Percentiles rank a stretch among this genome's conserved stretches.
These are phyloP conservation scores for Yamadazyma ubonensis DNA, from an alignment of 805 yeast genomes.

Conservation along the genomic window DNA sequence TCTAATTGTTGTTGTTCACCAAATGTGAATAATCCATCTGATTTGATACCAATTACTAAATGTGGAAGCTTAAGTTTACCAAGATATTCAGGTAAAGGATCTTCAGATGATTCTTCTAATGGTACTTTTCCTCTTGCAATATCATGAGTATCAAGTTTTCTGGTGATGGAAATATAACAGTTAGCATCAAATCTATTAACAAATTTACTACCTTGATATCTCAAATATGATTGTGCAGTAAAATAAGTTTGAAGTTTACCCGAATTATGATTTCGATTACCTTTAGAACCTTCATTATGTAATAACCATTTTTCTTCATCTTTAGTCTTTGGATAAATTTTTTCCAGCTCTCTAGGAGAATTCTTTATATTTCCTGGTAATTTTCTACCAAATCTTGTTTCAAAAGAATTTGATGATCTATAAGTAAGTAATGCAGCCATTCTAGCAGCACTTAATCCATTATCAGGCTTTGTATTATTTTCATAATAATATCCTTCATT, in stretches of 20 bases:
- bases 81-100: conserved; percentile 53
- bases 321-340: conserved; percentile 45
- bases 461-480: conserved; percentile 72
- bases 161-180: conserved; percentile 89
- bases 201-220: conserved; percentile 94
- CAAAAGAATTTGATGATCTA: conserved; percentile 89
- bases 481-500: conserved; percentile 81
- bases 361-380: conserved; percentile 22
- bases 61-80: conserved; percentile 68
- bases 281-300: conserved; percentile 78
- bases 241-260: conserved; percentile 59
- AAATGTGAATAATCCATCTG: conserved; percentile 91
- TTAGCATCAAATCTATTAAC: conserved; percentile 91
- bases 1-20: conserved; percentile 89
- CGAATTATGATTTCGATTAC: conserved; percentile 9
- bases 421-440: conserved; percentile 95
- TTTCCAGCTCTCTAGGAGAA: conserved; percentile 19
- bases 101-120: conserved; percentile 22
- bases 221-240: conserved; percentile 91
- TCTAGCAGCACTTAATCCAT: conserved; percentile 93
- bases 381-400: conserved; percentile 85
- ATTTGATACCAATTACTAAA: conserved; percentile 80
- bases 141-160: conserved; percentile 95
- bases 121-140: conserved; percentile 69
- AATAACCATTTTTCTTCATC: conserved; percentile 77